phyloP scores from a whole-genome alignment of 1,284 basidiomycete species.

The Cystobasidiaceae sp. region DNA sequence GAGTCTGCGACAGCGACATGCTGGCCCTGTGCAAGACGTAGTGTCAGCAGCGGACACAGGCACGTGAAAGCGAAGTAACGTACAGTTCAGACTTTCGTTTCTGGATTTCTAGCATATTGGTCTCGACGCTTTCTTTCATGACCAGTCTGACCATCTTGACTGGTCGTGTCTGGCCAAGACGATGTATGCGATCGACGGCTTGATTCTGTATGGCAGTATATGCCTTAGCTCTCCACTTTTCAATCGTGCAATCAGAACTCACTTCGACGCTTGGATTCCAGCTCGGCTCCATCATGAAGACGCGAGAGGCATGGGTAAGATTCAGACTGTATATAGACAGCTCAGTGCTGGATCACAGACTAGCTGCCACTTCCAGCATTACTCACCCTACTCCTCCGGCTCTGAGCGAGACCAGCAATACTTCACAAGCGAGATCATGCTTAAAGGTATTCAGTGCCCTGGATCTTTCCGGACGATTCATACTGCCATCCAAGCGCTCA shows the following conservation, averaged over 20 bases:
- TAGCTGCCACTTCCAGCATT: not conserved
- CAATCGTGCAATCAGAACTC: not conserved
- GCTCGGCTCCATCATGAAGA: constrained; percentile 65
- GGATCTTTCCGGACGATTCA: constrained; percentile 78
- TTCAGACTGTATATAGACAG: constrained; percentile 38
- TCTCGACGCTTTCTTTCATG: constrained; percentile 88
- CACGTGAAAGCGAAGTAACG: not conserved
- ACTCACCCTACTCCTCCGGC: constrained; percentile 79
- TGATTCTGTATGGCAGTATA: constrained; percentile 61
- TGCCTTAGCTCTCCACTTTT: constrained; percentile 44
- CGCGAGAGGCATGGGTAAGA: constrained; percentile 43
- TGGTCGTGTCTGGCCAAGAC: constrained; percentile 81
- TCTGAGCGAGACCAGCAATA: constrained; percentile 83
- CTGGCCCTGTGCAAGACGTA: constrained; percentile 25
- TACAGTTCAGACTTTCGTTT: constrained; percentile 80
- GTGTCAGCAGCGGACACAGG: constrained; percentile 55
- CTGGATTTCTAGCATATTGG: constrained; percentile 63
- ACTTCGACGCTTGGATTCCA: constrained; percentile 53
- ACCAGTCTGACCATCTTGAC: constrained; percentile 90
- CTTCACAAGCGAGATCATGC: constrained; percentile 73
- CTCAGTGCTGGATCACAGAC: not conserved
- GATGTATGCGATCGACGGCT: constrained; percentile 67
- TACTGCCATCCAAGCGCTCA: constrained; percentile 86
- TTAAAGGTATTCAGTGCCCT: constrained; percentile 68
- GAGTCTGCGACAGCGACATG: constrained; percentile 42